Conservation (phyloP, 169 alveolate genomes). For the Perkinsus olseni region DNA sequence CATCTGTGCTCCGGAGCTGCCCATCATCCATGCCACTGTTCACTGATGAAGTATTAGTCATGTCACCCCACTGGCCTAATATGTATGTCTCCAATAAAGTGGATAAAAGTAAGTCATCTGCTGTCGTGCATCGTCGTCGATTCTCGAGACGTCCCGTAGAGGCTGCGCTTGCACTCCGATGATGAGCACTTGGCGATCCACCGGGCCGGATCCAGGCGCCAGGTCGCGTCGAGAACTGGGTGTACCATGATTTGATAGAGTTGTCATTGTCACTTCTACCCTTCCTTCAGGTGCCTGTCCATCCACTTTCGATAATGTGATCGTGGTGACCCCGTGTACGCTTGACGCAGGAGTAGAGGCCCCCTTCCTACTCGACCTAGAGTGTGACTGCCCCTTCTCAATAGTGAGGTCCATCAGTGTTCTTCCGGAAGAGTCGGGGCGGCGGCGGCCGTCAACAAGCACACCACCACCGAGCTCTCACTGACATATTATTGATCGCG, state of each 20-base stretch:
- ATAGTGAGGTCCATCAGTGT: neutral
- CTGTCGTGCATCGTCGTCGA: neutral
- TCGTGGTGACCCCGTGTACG: neutral
- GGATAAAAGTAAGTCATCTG: neutral
- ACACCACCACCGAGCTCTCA: neutral
- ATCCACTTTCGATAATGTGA: neutral
- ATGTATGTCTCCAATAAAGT: neutral
- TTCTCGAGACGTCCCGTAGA: neutral
- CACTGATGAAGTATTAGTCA: neutral
- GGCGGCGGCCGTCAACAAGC: neutral
- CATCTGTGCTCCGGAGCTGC: neutral
- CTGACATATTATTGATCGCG: neutral
- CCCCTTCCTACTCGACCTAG: neutral
- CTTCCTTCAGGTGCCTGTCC: neutral
- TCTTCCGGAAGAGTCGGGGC: neutral
- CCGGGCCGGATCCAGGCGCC: too few relatives aligned
- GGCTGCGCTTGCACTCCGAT: too few relatives aligned
- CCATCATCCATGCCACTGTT: neutral
- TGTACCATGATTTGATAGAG: too few relatives aligned
- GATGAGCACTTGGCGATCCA: too few relatives aligned
- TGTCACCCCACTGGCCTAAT: neutral
- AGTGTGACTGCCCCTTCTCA: neutral
- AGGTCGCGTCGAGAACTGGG: too few relatives aligned
- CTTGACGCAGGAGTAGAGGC: neutral
- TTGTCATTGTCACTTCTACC: neutral